phyloP scores from a whole-genome alignment of 768 basidiomycete genomes.

The Tulasnella sp. region DNA sequence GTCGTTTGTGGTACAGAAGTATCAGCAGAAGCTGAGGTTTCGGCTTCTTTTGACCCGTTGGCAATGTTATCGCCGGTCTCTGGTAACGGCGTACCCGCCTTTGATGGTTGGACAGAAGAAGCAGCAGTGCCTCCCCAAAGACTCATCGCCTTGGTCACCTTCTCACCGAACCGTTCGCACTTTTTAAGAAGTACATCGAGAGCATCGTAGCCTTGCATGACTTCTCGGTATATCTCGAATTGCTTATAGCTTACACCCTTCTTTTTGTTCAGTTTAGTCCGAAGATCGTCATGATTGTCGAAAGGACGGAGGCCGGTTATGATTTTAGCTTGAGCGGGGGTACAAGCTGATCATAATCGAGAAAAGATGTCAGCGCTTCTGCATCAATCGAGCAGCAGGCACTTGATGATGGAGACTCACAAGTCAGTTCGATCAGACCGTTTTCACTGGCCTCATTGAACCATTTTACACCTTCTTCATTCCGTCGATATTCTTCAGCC shows the following conservation, averaged over 20 bases:
- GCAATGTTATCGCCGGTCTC: background rate
- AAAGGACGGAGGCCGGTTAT: constrained; percentile 76
- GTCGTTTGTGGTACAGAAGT: constrained; percentile 15
- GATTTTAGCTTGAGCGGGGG: constrained; percentile 60
- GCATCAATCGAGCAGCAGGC: background rate
- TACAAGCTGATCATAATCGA: constrained; percentile 36
- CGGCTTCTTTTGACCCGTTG: constrained; percentile 16
- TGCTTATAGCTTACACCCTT: constrained; percentile 84
- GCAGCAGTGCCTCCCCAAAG: constrained; percentile 43
- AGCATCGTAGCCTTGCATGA: constrained; percentile 72
- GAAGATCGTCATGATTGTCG: constrained; percentile 57
- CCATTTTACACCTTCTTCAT: constrained; percentile 27
- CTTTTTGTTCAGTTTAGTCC: constrained; percentile 71
- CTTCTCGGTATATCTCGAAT: constrained; percentile 78
- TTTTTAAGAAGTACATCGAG: constrained; percentile 82
- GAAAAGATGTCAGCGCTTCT: background rate
- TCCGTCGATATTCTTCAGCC: constrained; percentile 21
- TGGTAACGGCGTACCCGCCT: constrained; percentile 22
- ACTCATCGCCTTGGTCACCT: constrained; percentile 58
- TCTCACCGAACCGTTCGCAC: constrained; percentile 74
- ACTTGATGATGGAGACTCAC: constrained; percentile 20
- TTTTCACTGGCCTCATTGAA: constrained; percentile 32
- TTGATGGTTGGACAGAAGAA: constrained; percentile 31
- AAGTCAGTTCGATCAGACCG: constrained; percentile 32
- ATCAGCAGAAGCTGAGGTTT: background rate